Evolutionary conservation across 352 stramenopile species (phyloP).

Genomic region (Globisporangium middletonii): DNA sequence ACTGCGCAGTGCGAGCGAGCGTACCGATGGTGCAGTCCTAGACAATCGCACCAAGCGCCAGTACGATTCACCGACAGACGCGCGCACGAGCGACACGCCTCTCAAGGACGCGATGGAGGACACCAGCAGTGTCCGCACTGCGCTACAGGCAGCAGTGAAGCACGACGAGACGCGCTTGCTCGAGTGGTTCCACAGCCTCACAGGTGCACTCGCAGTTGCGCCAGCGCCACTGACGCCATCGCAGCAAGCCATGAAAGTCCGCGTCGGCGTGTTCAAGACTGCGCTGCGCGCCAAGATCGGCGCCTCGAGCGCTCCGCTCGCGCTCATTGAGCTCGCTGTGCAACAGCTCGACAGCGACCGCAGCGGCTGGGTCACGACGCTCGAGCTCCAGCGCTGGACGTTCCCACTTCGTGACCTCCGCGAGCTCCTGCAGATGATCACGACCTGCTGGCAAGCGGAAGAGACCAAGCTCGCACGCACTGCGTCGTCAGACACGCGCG

Average conservation of each 20-base stretch:
- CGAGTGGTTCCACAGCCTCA: slow-evolving; percentile 41
- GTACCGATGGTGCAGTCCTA: too few species aligned
- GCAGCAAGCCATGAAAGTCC: slow-evolving; percentile 32
- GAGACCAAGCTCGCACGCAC: not conserved
- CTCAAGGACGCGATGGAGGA: slow-evolving; percentile 14
- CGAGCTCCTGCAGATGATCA: slow-evolving; percentile 40
- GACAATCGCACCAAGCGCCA: not conserved
- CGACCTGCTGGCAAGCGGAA: slow-evolving; percentile 24
- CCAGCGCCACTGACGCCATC: slow-evolving; percentile 1
- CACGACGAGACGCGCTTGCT: slow-evolving; percentile 21
- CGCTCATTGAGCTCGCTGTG: slow-evolving; percentile 29
- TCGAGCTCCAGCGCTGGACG: slow-evolving; percentile 42
- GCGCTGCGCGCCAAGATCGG: slow-evolving; percentile 24
- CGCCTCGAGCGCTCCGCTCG: slow-evolving; percentile 7
- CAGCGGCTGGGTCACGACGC: slow-evolving; percentile 66
- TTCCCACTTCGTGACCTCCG: slow-evolving; percentile 57
- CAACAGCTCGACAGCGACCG: slow-evolving; percentile 44
- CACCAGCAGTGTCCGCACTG: slow-evolving; percentile 16
- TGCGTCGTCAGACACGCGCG: not conserved
- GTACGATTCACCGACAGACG: not conserved
- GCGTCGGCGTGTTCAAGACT: slow-evolving; percentile 50
- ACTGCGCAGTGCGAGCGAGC: slow-evolving; percentile 3
- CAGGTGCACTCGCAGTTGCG: slow-evolving; percentile 12
- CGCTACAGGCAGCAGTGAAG: slow-evolving; percentile 8
- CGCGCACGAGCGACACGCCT: not conserved